Evolutionary conservation across 225 moss, liverwort and hornwort species (phyloP), one percentile per base, ranked within the genome.

Genomic region (Antitrichia curtipendula): DNA sequence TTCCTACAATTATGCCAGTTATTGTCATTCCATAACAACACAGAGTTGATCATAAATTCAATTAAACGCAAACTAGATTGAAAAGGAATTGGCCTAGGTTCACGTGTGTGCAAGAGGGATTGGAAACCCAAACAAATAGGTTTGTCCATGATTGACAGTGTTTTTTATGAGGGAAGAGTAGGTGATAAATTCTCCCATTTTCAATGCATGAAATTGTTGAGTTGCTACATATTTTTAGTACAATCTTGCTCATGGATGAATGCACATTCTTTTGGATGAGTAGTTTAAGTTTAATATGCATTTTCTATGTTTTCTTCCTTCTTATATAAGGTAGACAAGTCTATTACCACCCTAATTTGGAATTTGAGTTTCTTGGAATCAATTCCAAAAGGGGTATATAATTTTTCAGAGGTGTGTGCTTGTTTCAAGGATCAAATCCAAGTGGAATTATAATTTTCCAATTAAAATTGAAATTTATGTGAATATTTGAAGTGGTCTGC

Each of bases 101-200:
- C 14, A 13, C 25, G 3, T 20, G 7, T 2, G 1, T 21, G n/a
- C n/a, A n/a, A n/a, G 25, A 43, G 27, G 27, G 9, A 16, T 1
- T 9, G 0, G 9, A 24, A 71, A 43, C 27, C 16, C 1, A 28
- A 71, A 43, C 28, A 71, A 28, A 28, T 2, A 70, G 0, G 5
- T 25, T 8, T 25, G 2, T 25, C 25, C 1, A 41, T 0, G 0
- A 16, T 5, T 50, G 5, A 24, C 1, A 50, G 4, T 15, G 4
- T 0, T 27, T 70, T 25, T 25, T 5, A 14, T 5, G 5, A 41
- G 5, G 27, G 16, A 41, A 41, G 15, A 70, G 9, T 41, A 27
- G 25, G 8, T 41, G 8, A 69, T 40, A 41, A 8, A 15, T 41
- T 70, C 70, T 4, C 5, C 16, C 18, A 47, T 45, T 29, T 17